Conservation (phyloP, 441 rosid species). For the Manihot esculenta region DNA sequence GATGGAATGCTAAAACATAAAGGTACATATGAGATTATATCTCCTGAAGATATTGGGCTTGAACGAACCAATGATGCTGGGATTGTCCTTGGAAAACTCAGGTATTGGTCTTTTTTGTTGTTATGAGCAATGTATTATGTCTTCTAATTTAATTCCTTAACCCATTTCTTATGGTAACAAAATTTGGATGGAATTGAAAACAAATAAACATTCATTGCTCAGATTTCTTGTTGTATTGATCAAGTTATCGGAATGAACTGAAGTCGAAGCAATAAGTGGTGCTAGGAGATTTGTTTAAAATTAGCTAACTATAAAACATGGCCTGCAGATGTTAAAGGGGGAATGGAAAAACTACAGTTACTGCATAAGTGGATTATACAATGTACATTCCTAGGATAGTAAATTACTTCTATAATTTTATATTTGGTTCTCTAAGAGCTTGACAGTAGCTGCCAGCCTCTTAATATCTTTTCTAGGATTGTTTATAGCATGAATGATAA, state of each 20-base stretch:
- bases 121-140: neutral
- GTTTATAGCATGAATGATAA: too few species aligned
- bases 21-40: constrained; percentile 88
- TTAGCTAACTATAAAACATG: neutral
- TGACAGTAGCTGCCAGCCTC: too few species aligned
- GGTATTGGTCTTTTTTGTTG: constrained; percentile 38
- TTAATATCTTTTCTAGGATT: too few species aligned
- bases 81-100: constrained; percentile 94
- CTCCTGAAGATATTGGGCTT: constrained; percentile 92
- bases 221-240: too few species aligned
- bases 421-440: neutral
- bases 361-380: neutral
- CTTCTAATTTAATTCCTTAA: neutral
- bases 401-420: neutral
- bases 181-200: neutral
- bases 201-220: too few species aligned
- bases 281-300: neutral
- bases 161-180: neutral
- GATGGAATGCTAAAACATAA: constrained; percentile 98
- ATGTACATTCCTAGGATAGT: neutral
- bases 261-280: neutral
- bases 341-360: neutral
- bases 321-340: neutral
- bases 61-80: constrained; percentile 87
- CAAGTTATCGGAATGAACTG: neutral